Evolutionary conservation across 805 yeast species (phyloP).

Genomic region (Lachancea nothofagi): DNA sequence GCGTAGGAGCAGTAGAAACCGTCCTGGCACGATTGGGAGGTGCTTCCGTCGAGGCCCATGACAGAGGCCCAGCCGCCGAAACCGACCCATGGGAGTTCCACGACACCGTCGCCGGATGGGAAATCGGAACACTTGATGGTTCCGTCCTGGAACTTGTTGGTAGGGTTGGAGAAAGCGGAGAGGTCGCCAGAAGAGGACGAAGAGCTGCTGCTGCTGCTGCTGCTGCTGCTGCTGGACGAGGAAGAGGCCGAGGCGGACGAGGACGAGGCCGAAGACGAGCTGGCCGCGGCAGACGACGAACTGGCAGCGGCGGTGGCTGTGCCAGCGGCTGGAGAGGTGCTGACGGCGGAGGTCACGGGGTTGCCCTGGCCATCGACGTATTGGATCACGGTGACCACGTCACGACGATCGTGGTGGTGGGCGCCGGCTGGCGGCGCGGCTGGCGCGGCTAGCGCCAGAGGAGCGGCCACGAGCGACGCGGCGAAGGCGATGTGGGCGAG

Average conservation of each 20-base stretch:
- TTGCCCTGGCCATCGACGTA: constrained; percentile 30
- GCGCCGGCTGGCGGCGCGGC: constrained; percentile 26
- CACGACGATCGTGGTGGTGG: constrained; percentile 25
- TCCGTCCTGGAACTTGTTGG: constrained; percentile 61
- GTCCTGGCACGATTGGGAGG: constrained; percentile 64
- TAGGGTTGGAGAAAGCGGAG: constrained; percentile 49
- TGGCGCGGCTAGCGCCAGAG: constrained; percentile 21
- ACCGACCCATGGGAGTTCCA: constrained; percentile 51
- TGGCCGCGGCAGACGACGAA: constrained; percentile 18
- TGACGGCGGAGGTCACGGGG: constrained; percentile 14
- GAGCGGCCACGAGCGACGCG: constrained; percentile 1
- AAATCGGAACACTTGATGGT: constrained; percentile 59
- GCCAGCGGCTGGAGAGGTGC: constrained; percentile 14
- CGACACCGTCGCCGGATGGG: constrained; percentile 73
- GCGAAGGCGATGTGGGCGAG: constrained; percentile 3
- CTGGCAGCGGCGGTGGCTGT: constrained; percentile 15
- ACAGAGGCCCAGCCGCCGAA: constrained; percentile 46
- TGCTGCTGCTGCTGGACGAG: constrained; percentile 24
- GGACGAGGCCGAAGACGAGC: constrained; percentile 23
- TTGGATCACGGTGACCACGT: constrained; percentile 32
- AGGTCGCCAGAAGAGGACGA: constrained; percentile 48
- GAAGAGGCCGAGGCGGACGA: constrained; percentile 4
- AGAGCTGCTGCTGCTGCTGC: constrained; percentile 12
- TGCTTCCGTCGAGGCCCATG: constrained; percentile 43
- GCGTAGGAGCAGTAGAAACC: constrained; percentile 97